Percentiles rank a stretch among this genome's conserved stretches.
Evolutionary conservation across 495 filamentous ascomycete genomes (phyloP).

Genomic region (Podospora pseudopauciseta): DNA sequence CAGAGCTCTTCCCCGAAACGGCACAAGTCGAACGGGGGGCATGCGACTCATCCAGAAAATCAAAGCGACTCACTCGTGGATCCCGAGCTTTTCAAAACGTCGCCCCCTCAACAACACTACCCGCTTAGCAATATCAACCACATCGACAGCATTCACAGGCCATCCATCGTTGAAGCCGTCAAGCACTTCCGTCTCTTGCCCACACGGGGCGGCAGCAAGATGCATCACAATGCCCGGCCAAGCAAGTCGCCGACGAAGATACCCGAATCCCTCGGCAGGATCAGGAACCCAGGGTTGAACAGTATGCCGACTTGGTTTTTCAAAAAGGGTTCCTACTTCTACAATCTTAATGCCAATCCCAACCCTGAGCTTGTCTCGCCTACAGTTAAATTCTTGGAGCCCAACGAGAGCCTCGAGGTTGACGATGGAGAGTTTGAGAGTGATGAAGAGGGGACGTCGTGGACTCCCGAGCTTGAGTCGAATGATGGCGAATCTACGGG

Average conservation of each 20-base stretch:
- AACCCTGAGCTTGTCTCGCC: neutral
- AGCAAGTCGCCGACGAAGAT: constrained; percentile 23
- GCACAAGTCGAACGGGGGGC: neutral
- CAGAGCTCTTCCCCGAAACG: constrained; percentile 21
- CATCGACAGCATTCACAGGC: constrained; percentile 10
- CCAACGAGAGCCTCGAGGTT: constrained; percentile 28
- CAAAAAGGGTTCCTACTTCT: neutral
- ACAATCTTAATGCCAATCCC: neutral
- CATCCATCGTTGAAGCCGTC: constrained; percentile 31
- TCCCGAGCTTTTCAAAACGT: constrained; percentile 10
- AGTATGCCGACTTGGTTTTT: constrained; percentile 31
- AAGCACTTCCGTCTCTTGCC: constrained; percentile 31
- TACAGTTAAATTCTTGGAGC: constrained; percentile 23
- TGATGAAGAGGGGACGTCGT: neutral
- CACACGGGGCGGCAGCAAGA: constrained; percentile 12
- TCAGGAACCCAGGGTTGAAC: constrained; percentile 30
- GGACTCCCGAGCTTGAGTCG: neutral
- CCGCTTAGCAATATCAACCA: neutral
- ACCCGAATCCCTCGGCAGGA: constrained; percentile 22
- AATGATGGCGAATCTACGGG: neutral
- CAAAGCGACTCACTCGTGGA: constrained; percentile 19
- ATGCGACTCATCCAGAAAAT: neutral
- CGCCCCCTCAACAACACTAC: neutral
- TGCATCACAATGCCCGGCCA: constrained; percentile 5
- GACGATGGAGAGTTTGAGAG: constrained; percentile 1